These are phyloP conservation scores for Agaricus subrufescens DNA, from an alignment of 768 basidiomycete species.

Conservation along the genomic window DNA sequence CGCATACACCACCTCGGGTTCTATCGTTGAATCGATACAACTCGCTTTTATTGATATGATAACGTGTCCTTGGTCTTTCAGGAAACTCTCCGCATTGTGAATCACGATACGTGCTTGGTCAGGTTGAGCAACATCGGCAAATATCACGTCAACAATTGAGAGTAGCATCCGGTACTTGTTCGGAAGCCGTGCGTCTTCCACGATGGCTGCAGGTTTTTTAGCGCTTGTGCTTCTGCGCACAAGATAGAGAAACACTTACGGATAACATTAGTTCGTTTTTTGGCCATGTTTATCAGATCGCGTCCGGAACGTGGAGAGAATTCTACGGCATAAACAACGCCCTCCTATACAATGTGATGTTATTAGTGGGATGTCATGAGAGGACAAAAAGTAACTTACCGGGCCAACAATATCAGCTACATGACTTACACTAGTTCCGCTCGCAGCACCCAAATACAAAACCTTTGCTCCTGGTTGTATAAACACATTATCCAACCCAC, in stretches of 20 bases:
- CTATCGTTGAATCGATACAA: conserved; percentile 95
- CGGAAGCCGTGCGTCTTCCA: conserved; percentile 96
- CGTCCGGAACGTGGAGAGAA: conserved; percentile 96
- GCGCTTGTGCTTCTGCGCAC: conserved; percentile 3
- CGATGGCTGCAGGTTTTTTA: conserved; percentile 57
- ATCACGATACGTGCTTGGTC: conserved; percentile 97
- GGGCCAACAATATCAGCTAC: conserved; percentile 99
- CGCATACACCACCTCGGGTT: conserved; percentile 87
- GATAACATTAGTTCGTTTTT: conserved; percentile 98
- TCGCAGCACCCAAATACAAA: conserved; percentile 95
- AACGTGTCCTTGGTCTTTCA: conserved; percentile 88
- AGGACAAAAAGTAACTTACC: conserved; percentile 37
- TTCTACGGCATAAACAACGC: conserved; percentile 96
- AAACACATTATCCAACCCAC: conserved; percentile 90
- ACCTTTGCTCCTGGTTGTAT: conserved; percentile 95
- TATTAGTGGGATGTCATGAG: conserved; percentile 1
- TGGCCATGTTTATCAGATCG: conserved; percentile 98
- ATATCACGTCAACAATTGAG: conserved; percentile 93
- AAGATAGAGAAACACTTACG: conserved; percentile 48
- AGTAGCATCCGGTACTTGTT: conserved; percentile 97
- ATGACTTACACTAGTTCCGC: conserved; percentile 97
- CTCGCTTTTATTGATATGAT: conserved; percentile 99
- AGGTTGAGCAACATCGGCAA: conserved; percentile 97
- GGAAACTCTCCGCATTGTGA: conserved; percentile 91
- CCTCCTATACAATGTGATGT: conserved; percentile 52